These are phyloP conservation scores for Bipolaris gigantea DNA, from an alignment of 2,329 filamentous ascomycete species.

Conservation along the genomic window DNA sequence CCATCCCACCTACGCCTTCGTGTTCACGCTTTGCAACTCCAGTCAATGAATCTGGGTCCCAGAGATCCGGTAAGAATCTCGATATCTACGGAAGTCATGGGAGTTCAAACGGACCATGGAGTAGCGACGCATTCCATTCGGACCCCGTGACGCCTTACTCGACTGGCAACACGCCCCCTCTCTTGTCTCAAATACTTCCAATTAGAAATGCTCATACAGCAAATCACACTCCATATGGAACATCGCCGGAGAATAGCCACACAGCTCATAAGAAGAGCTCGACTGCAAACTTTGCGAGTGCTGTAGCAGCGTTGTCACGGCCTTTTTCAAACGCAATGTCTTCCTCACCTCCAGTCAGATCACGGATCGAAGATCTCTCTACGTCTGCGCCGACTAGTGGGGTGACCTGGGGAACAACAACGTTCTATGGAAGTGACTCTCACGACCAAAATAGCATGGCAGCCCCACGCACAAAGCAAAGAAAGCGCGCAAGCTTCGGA, in stretches of 20 bases:
- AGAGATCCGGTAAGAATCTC: constrained; percentile 32
- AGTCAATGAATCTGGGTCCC: constrained; percentile 36
- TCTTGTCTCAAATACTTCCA: constrained; percentile 46
- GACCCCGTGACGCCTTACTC: constrained; percentile 57
- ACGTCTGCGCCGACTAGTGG: constrained; percentile 47
- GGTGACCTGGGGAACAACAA: constrained; percentile 53
- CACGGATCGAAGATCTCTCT: constrained; percentile 45
- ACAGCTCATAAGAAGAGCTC: constrained; percentile 36
- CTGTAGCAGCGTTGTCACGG: constrained; percentile 46
- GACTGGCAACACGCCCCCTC: constrained; percentile 56
- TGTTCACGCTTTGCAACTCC: constrained; percentile 38
- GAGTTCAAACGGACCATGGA: constrained; percentile 56
- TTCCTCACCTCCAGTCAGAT: constrained; percentile 44
- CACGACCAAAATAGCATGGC: constrained; percentile 31
- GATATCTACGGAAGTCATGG: constrained; percentile 53
- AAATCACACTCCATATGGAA: constrained; percentile 47
- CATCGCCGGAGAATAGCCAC: constrained; percentile 46
- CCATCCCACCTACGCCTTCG: constrained; percentile 37
- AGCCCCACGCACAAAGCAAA: constrained; percentile 39
- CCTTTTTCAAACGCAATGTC: constrained; percentile 45
- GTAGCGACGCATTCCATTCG: constrained; percentile 43
- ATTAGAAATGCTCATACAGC: constrained; percentile 40
- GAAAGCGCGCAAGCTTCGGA: constrained; percentile 45
- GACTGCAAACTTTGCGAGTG: constrained; percentile 45
- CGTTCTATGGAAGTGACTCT: constrained; percentile 43